Evolutionary conservation across 106 monocot genomes (phyloP).

Genomic region (Phalaenopsis equestris): DNA sequence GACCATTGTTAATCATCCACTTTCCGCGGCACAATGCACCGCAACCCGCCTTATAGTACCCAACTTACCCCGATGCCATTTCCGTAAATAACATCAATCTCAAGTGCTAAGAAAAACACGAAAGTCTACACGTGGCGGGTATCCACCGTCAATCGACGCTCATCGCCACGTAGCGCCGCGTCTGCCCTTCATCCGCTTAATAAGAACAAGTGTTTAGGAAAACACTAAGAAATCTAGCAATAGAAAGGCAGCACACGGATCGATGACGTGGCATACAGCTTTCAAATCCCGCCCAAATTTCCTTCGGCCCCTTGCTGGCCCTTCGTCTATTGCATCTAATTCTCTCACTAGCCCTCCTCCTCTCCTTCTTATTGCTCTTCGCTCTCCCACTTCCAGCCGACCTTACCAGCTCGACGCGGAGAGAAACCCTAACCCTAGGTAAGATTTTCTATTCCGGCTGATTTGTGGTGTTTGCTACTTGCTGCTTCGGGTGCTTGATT

Average conservation of each 20-base stretch:
- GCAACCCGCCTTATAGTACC: not conserved
- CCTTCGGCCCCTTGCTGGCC: not conserved
- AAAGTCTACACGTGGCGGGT: not conserved
- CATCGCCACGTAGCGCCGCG: not conserved
- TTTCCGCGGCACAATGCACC: not conserved
- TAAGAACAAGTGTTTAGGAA: not conserved
- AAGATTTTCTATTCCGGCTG: not conserved
- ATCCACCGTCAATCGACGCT: not conserved
- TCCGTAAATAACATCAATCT: not conserved
- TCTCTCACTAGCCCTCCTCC: not conserved
- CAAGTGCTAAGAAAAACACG: not conserved
- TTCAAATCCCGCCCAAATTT: constrained; percentile 16
- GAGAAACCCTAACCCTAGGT: constrained; percentile 8
- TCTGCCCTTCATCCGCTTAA: not conserved
- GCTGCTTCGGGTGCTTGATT: not conserved
- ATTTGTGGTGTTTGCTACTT: not conserved
- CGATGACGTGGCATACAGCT: not conserved
- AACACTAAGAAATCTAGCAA: not conserved
- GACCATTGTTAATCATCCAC: not conserved
- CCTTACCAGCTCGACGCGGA: not conserved
- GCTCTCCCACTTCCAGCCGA: not conserved
- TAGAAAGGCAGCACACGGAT: constrained; percentile 3
- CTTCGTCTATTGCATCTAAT: not conserved
- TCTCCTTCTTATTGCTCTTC: constrained; percentile 5
- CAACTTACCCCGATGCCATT: constrained; percentile 4